Conservation (phyloP, 2,329 filamentous ascomycete genomes). For the Ascochyta fabae region DNA sequence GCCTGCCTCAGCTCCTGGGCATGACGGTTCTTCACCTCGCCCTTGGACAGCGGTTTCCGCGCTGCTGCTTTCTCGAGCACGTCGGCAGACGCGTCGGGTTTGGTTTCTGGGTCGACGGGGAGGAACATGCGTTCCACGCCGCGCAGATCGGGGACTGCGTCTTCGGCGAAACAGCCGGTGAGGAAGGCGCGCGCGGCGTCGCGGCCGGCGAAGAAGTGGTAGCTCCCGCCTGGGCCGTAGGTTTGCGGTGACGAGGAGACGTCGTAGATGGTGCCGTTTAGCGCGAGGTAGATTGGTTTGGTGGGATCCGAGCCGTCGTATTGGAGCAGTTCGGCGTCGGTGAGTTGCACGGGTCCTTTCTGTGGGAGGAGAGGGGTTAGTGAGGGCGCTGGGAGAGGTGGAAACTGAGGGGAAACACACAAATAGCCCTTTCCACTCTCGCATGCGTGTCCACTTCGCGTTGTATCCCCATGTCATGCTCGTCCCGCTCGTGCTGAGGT, state of each 20-base stretch:
- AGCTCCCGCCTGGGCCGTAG: conserved; percentile 77
- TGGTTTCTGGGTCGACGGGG: conserved; percentile 65
- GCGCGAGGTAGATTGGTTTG: conserved; percentile 86
- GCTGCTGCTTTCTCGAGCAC: conserved; percentile 37
- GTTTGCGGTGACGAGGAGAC: conserved; percentile 65
- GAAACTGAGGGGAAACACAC: conserved; percentile 25
- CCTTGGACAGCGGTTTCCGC: conserved; percentile 30
- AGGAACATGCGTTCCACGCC: conserved; percentile 87
- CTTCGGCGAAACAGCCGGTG: conserved; percentile 89
- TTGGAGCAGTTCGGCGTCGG: conserved; percentile 71
- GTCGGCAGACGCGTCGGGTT: conserved; percentile 22
- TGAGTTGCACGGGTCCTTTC: conserved; percentile 70
- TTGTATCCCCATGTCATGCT: conserved; percentile 50
- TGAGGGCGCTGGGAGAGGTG: no score
- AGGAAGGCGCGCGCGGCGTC: conserved; percentile 90
- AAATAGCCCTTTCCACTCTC: conserved; percentile 43
- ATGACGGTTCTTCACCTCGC: conserved; percentile 58
- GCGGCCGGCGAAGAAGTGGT: conserved; percentile 83
- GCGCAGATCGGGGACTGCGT: conserved; percentile 81
- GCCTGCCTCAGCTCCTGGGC: conserved; percentile 71
- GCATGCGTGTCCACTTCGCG: conserved; percentile 46
- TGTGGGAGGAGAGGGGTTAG: conserved; percentile 21
- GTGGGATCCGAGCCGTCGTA: conserved; percentile 79
- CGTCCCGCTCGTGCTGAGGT: conserved; percentile 75
- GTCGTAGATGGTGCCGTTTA: conserved; percentile 88